Conservation (phyloP, 495 filamentous ascomycete genomes). For the Xylaria acuta region DNA sequence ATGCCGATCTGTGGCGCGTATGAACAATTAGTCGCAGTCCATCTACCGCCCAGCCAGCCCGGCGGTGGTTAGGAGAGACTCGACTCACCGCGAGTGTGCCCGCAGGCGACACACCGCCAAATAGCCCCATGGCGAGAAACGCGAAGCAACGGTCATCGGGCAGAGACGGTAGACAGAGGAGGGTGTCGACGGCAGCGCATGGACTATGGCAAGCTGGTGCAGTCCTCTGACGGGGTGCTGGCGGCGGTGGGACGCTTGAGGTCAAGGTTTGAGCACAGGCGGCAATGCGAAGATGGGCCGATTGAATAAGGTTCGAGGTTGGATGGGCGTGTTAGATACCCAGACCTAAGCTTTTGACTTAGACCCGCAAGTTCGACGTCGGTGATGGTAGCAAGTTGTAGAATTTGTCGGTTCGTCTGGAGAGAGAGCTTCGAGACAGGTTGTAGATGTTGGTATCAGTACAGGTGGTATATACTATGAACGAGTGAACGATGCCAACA, state of each 20-base stretch:
- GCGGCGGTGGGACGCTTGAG: neutral
- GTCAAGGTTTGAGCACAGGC: neutral
- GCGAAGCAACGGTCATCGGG: constrained; percentile 37
- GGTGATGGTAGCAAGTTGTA: neutral
- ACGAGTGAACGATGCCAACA: neutral
- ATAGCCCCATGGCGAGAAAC: constrained; percentile 65
- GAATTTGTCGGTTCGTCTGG: neutral
- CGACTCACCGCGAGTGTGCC: constrained; percentile 82
- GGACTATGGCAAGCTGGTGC: constrained; percentile 17
- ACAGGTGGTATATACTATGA: neutral
- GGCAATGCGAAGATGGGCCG: neutral
- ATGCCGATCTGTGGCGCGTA: constrained; percentile 74
- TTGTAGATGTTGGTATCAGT: neutral
- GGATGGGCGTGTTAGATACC: neutral
- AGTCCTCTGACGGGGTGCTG: neutral
- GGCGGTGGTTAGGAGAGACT: neutral
- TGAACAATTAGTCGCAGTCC: constrained; percentile 25
- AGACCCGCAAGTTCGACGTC: neutral
- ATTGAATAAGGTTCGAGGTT: constrained; percentile 2
- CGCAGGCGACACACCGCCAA: constrained; percentile 83
- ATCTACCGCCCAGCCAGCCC: constrained; percentile 21
- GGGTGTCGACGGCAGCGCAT: constrained; percentile 33
- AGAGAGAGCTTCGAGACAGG: neutral
- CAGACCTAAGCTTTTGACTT: neutral
- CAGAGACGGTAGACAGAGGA: constrained; percentile 32